Evolutionary conservation across 352 stramenopile species (phyloP), one percentile per base, ranked within the genome.

Genomic region (Phytopythium aichiense): DNA sequence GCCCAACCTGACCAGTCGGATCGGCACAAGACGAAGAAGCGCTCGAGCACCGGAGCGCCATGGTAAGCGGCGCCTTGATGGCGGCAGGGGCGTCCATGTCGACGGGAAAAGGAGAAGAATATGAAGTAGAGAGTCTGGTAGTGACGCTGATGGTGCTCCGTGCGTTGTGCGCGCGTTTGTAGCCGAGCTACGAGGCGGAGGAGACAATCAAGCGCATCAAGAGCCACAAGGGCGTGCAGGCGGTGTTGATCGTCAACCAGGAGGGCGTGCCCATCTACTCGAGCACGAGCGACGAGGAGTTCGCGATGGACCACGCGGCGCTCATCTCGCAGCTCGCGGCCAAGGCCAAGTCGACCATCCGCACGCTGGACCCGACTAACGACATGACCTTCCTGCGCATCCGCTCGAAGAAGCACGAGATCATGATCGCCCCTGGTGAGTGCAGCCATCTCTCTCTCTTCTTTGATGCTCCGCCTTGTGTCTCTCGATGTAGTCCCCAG

Each of bases 191-290:
- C 72, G 94, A 98, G 70, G 90, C 94, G n/a, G 88, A 98, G 76
- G 92, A 98, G 71, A 98, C 90, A 20, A 91, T 98, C 63, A 94
- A 93, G 70, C 89, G 94, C 64, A 94, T 98, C 64, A 89, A 94
- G 63, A 96, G 87, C 53, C 94, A 98, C 81, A 96, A 97, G 68
- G 92, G 92, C 66, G 92, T 98, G 35, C 80, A 97, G 65, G 88
- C 85, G 16, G 89, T 98, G 45, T 77, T 98, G 30, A 98, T 98
- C 68, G 83, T 98, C 55, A 97, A 97, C 77, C 80, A 96, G 63
- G 88, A 98, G 51, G 92, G 91, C 40, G 88, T 97, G 54, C 89
- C 91, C 50, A 97, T 98, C 66, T 93, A 95, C 61, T 96, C 88
- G 53, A 97, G 89, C 71, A 88, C 95, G 18, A 97, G 68, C 63